A percentile compares a stretch with the other conserved stretches of the same genome.
Evolutionary conservation across 495 filamentous ascomycete species (phyloP).

Genomic region (Symbiotaphrina buchneri): DNA sequence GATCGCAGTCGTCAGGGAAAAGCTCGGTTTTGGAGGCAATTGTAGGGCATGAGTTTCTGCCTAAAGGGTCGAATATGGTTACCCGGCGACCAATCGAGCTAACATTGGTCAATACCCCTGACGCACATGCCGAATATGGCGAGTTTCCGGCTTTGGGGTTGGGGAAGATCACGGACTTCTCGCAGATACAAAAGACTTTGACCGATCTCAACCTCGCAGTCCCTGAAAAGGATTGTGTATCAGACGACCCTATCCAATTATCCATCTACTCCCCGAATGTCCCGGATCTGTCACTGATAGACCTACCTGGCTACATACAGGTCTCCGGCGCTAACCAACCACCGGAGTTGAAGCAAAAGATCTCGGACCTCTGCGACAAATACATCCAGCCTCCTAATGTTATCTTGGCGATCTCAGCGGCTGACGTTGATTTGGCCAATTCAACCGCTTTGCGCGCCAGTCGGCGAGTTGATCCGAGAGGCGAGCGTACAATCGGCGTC

Average conservation of each 20-base stretch:
- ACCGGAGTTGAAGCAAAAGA: conserved; percentile 80
- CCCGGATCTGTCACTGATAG: conserved; percentile 87
- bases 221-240: conserved; percentile 71
- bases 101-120: conserved; percentile 87
- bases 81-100: conserved; percentile 91
- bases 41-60: conserved; percentile 93
- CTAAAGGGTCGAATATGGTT: conserved; percentile 97
- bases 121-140: conserved; percentile 76
- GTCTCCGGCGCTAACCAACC: conserved; percentile 83
- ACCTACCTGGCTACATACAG: conserved; percentile 94
- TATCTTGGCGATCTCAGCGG: conserved; percentile 90
- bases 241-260: conserved; percentile 90
- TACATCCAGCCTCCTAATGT: conserved; percentile 94
- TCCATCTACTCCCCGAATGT: conserved; percentile 89
- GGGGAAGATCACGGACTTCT: conserved; percentile 82
- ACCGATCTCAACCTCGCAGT: conserved; percentile 92
- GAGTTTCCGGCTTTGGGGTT: conserved; percentile 88
- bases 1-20: conserved; percentile 94
- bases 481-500: conserved; percentile 91
- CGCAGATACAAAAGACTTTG: conserved; percentile 74
- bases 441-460: conserved; percentile 84
- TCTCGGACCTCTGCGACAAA: conserved; percentile 89
- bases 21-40: conserved; percentile 95
- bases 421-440: conserved; percentile 92
- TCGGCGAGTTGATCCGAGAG: conserved; percentile 76